Percentiles rank a stretch among this genome's conserved stretches.
Conservation (phyloP, 495 filamentous ascomycete species). For the Aspergillus nidulans region DNA sequence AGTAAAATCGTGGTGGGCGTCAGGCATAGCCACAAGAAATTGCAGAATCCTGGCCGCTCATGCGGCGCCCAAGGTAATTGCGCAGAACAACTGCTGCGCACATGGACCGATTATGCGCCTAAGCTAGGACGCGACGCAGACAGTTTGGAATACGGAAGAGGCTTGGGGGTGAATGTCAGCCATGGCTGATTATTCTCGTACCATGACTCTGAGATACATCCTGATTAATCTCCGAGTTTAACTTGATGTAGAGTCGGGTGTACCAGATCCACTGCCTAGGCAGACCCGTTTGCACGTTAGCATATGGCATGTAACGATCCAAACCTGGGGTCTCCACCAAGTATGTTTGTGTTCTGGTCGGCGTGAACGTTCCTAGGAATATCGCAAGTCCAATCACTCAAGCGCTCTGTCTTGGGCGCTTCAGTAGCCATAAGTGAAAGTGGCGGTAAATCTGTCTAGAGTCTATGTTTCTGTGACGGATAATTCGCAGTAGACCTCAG, state of each 20-base stretch:
- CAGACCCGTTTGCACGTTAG: background rate
- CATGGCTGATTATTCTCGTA: background rate
- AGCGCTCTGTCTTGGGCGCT: too few relatives aligned
- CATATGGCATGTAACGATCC: background rate
- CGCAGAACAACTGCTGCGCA: background rate
- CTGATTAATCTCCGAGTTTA: background rate
- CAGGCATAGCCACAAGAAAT: slow-evolving; percentile 2
- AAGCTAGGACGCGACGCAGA: background rate
- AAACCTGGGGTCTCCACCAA: background rate
- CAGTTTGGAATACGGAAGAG: background rate
- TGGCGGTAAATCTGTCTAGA: too few relatives aligned
- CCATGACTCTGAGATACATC: background rate
- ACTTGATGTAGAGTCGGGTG: background rate
- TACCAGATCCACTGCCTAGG: background rate
- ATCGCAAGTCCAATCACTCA: too few relatives aligned
- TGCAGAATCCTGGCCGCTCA: background rate
- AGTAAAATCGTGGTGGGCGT: background rate
- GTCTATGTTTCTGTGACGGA: background rate
- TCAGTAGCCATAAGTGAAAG: too few relatives aligned
- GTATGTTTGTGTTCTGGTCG: background rate
- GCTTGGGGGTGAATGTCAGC: background rate
- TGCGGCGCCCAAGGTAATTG: slow-evolving; percentile 5
- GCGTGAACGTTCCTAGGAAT: too few relatives aligned
- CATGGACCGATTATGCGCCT: background rate
- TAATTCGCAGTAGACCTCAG: background rate